A percentile compares a stretch with the other conserved stretches of the same genome.
phyloP scores from a whole-genome alignment of 2,329 filamentous ascomycete species.

The Acrocalymma vagum region DNA sequence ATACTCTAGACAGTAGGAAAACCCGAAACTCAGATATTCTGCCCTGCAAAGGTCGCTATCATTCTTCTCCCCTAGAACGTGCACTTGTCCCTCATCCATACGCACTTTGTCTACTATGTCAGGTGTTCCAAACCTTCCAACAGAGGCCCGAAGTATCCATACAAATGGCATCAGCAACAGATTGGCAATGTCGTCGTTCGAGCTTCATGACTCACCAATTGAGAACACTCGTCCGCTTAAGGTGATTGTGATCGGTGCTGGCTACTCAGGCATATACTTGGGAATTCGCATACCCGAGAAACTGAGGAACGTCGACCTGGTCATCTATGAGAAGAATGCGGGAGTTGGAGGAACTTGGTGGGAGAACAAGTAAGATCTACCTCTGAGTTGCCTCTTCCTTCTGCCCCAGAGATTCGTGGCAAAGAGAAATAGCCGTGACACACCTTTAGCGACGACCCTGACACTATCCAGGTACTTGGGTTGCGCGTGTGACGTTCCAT shows the following conservation, averaged over 20 bases:
- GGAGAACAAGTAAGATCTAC: constrained; percentile 37
- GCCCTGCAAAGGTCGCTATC: too few relatives aligned
- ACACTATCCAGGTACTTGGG: constrained; percentile 46
- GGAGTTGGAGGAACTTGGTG: constrained; percentile 52
- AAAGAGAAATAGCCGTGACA: background rate
- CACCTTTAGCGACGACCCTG: constrained; percentile 1
- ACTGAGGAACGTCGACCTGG: constrained; percentile 48
- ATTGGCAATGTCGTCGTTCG: constrained; percentile 22
- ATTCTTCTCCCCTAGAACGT: constrained; percentile 1
- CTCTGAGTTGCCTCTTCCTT: background rate
- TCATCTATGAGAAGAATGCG: constrained; percentile 55
- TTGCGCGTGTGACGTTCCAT: constrained; percentile 54
- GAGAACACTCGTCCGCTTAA: constrained; percentile 53
- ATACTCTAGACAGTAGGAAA: too few relatives aligned
- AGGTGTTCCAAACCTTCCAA: constrained; percentile 37
- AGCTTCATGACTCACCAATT: constrained; percentile 48
- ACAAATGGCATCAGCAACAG: constrained; percentile 19
- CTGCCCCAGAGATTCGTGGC: too few relatives aligned
- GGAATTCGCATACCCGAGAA: constrained; percentile 55
- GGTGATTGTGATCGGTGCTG: constrained; percentile 56
- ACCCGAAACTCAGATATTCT: too few relatives aligned
- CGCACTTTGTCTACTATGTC: constrained; percentile 34
- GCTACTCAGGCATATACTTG: constrained; percentile 54
- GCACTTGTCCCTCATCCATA: too few relatives aligned
- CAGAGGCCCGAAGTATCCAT: constrained; percentile 20